Evolutionary conservation across 129 eudicot species (phyloP).

Genomic region (Ambrosia artemisiifolia): DNA sequence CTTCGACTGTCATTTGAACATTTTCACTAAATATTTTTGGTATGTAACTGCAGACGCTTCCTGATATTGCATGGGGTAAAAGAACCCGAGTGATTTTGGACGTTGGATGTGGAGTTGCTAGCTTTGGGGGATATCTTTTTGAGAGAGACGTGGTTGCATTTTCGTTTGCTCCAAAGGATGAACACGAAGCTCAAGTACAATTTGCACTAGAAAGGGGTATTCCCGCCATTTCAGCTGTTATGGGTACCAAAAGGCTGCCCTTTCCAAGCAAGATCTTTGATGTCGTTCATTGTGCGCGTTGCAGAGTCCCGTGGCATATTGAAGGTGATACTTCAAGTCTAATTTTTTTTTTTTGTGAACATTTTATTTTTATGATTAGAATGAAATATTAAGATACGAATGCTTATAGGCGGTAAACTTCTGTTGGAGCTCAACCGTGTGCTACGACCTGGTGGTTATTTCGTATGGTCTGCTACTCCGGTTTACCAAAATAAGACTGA

Average conservation of each 20-base stretch:
- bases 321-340: constrained; percentile 44
- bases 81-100: constrained; percentile 55
- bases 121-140: constrained; percentile 65
- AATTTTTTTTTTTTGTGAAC: neutral
- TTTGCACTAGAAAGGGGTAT: constrained; percentile 73
- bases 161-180: constrained; percentile 77
- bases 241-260: constrained; percentile 64
- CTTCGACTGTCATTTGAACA: neutral
- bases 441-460: constrained; percentile 69
- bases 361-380: neutral
- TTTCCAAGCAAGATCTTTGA: constrained; percentile 61
- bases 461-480: constrained; percentile 82
- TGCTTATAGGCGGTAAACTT: constrained; percentile 57
- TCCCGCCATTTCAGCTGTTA: constrained; percentile 72
- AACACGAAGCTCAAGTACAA: constrained; percentile 77
- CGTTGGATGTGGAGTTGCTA: constrained; percentile 80
- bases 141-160: constrained; percentile 63
- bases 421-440: constrained; percentile 63
- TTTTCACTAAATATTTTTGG: neutral
- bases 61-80: constrained; percentile 71
- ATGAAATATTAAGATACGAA: neutral
- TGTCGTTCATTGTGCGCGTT: constrained; percentile 65
- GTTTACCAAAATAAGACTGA: constrained; percentile 53
- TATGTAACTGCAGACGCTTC: constrained; percentile 41
- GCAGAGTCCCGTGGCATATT: constrained; percentile 76